Conservation (phyloP, 441 rosid species). For the Raphanus hybrid region DNA sequence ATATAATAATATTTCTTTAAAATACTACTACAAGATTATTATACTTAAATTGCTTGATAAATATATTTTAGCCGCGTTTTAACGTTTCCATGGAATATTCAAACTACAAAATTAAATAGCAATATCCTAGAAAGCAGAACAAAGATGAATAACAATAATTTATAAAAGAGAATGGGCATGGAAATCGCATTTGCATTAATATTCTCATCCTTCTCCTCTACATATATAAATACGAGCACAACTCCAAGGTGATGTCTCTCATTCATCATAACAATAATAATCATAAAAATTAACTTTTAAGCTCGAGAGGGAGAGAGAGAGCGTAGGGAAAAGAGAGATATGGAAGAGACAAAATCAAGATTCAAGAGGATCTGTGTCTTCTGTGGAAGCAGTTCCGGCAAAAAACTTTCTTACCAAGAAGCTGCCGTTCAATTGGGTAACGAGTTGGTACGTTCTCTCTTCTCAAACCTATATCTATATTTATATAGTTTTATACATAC, state of each 20-base stretch:
- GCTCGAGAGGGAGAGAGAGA: conserved; percentile 18
- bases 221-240: conserved; percentile 43
- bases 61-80: conserved; percentile 4
- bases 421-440: conserved; percentile 87
- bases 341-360: conserved; percentile 74
- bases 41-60: conserved; percentile 11
- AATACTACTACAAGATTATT: not conserved
- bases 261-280: conserved; percentile 49
- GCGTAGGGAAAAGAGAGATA: conserved; percentile 31
- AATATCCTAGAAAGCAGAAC: conserved; percentile 1
- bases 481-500: not conserved
- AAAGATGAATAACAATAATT: conserved; percentile 7
- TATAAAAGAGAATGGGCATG: conserved; percentile 32
- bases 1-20: not conserved
- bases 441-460: conserved; percentile 65
- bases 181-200: conserved; percentile 40
- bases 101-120: conserved; percentile 12
- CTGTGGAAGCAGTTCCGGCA: conserved; percentile 92
- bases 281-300: conserved; percentile 41
- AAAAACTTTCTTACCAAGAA: conserved; percentile 84
- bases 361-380: conserved; percentile 89
- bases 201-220: conserved; percentile 16
- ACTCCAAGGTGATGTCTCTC: conserved; percentile 60
- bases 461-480: conserved; percentile 3
- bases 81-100: conserved; percentile 34